These are phyloP conservation scores for Ilyonectria mors-panacis DNA, from an alignment of 2,329 filamentous ascomycete genomes.

Conservation along the genomic window DNA sequence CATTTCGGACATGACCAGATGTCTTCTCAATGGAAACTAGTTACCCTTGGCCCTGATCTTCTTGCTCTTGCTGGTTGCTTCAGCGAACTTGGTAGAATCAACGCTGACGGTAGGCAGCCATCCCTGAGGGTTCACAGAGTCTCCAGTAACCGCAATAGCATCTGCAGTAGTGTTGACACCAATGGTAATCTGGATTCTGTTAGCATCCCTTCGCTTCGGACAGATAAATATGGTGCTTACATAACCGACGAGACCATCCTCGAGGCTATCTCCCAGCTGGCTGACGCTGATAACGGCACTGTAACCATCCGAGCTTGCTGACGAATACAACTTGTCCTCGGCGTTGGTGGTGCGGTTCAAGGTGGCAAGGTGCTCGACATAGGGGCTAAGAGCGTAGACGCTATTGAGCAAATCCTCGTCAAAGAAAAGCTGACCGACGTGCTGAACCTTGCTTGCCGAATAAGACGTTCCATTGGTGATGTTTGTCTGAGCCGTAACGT, in stretches of 20 bases:
- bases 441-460: slow-evolving; percentile 24
- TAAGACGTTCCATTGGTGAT: slow-evolving; percentile 27
- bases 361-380: slow-evolving; percentile 14
- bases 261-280: slow-evolving; percentile 21
- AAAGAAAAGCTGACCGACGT: slow-evolving; percentile 27
- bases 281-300: slow-evolving; percentile 27
- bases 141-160: slow-evolving; percentile 9
- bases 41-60: not conserved
- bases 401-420: slow-evolving; percentile 24
- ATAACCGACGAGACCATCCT: slow-evolving; percentile 24
- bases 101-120: slow-evolving; percentile 23
- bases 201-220: not conserved
- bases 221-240: not conserved
- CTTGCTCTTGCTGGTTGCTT: slow-evolving; percentile 11
- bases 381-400: slow-evolving; percentile 18
- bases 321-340: slow-evolving; percentile 15
- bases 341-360: slow-evolving; percentile 26
- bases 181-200: slow-evolving; percentile 15
- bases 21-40: too few species aligned
- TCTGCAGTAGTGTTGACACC: slow-evolving; percentile 23
- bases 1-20: too few species aligned
- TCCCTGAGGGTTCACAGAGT: slow-evolving; percentile 22
- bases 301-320: slow-evolving; percentile 19
- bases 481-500: slow-evolving; percentile 28
- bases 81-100: slow-evolving; percentile 14